These are phyloP conservation scores for Cystobasidium sp. DNA, from an alignment of 1,284 basidiomycete species.

Conservation along the genomic window DNA sequence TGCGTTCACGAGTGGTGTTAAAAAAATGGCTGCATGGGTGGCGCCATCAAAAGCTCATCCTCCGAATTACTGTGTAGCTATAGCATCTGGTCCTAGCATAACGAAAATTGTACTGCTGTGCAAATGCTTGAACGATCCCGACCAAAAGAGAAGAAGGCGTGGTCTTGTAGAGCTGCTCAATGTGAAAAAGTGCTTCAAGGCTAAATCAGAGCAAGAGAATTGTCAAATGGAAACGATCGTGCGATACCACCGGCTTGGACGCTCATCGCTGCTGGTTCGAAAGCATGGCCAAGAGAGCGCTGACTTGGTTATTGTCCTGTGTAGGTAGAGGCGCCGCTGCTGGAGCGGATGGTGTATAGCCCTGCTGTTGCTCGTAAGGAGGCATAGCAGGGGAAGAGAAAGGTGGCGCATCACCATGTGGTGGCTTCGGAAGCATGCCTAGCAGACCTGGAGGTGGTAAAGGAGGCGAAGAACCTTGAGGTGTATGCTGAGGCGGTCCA, in stretches of 20 bases:
- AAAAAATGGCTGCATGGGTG: too few species aligned
- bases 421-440: background rate
- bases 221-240: too few species aligned
- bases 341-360: constrained; percentile 1
- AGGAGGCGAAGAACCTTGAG: background rate
- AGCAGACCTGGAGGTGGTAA: constrained; percentile 14
- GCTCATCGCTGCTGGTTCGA: constrained; percentile 30
- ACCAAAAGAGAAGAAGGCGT: too few species aligned
- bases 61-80: background rate
- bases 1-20: too few species aligned
- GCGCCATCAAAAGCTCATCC: background rate
- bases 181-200: too few species aligned
- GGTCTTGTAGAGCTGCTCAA: too few species aligned
- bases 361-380: constrained; percentile 1
- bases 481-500: background rate
- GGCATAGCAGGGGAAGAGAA: constrained; percentile 9
- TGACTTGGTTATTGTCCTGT: constrained; percentile 27
- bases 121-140: too few species aligned
- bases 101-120: too few species aligned
- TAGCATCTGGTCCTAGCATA: background rate
- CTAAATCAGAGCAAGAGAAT: too few species aligned
- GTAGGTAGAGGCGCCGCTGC: background rate
- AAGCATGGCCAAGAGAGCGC: constrained; percentile 42
- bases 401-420: background rate
- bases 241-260: too few species aligned